Base-by-base conservation (phyloP, 148 eudicot species). In the Drosera capensis region DNA sequence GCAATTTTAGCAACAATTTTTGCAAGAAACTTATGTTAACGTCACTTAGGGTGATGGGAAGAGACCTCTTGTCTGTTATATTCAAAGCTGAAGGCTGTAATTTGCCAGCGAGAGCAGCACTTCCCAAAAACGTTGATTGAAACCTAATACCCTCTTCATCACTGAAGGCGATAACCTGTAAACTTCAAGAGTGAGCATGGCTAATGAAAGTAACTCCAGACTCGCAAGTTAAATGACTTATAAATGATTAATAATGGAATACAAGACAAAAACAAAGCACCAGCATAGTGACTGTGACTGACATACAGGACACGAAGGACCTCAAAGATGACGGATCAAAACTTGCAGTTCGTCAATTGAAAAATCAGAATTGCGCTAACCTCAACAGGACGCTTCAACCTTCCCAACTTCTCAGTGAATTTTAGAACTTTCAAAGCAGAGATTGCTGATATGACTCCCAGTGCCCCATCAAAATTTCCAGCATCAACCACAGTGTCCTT, bases 401-500 rank as follows among this genome's bases (percentile, higher is more conserved):
- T 65, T 48, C 63, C 68, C 30, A 80, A 62, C 52, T 54, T 68
- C 47, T 78, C 71, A 23, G 41, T 69, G 53, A 64, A 24, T 30
- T 68, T 68, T 64, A 90, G 69, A 57, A 73, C 82, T 67, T 90
- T 90, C 62, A 90, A 26, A 0, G 97, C 97, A 56, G 97, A 80
- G 52, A 90, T 24, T 12, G 92, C 77, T 52, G 84, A 71, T 35
- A 84, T 40, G 40, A 90, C 75, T 36, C 97, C 97, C 25, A 90
- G 67, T 39, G 97, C 69, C 21, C 97, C 97, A 65, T 90, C 97
- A 57, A 73, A 90, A 31, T 59, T 75, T 52, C 97, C 97, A 60
- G 97, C 97, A 63, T 90, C 97, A 43, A 90, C 75, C 43, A 90
- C 97, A 23, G 97, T 90, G 58, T 90, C 95, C 97, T 90, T 60